Evolutionary conservation across 306 rosid species (phyloP).

Genomic region (Casuarina cunninghamiana): DNA sequence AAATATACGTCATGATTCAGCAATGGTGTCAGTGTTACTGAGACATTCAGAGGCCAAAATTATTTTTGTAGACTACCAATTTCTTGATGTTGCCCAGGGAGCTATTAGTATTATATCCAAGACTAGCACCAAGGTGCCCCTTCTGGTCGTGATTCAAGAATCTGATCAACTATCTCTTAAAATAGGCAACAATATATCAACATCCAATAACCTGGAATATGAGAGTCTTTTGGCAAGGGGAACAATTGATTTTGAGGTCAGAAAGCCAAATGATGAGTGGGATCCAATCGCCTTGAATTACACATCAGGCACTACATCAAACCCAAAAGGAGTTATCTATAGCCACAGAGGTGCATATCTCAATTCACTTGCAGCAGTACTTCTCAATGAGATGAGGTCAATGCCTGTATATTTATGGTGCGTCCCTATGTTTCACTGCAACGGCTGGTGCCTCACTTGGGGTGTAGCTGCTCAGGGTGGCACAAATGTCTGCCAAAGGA

Average conservation of each 20-base stretch:
- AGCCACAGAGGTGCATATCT: constrained; percentile 93
- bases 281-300: constrained; percentile 81
- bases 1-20: constrained; percentile 62
- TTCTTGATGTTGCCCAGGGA: constrained; percentile 51
- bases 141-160: constrained; percentile 55
- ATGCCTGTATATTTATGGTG: constrained; percentile 75
- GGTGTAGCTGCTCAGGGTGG: constrained; percentile 90
- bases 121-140: constrained; percentile 39
- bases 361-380: constrained; percentile 62
- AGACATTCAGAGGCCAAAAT: constrained; percentile 74
- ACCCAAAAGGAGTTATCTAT: constrained; percentile 83
- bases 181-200: neutral
- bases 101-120: constrained; percentile 57
- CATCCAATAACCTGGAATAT: constrained; percentile 45
- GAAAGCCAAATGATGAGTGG: constrained; percentile 65
- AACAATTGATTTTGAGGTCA: constrained; percentile 45
- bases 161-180: constrained; percentile 26
- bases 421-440: constrained; percentile 96
- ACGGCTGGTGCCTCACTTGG: constrained; percentile 96
- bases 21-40: constrained; percentile 53
- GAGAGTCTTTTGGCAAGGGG: constrained; percentile 64
- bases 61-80: constrained; percentile 62
- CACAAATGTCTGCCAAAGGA: constrained; percentile 78
- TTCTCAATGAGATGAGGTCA: constrained; percentile 66
- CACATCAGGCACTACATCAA: constrained; percentile 95